Conservation (phyloP, 176 grass and related monocot genomes). For the Musa troglodytarum region DNA sequence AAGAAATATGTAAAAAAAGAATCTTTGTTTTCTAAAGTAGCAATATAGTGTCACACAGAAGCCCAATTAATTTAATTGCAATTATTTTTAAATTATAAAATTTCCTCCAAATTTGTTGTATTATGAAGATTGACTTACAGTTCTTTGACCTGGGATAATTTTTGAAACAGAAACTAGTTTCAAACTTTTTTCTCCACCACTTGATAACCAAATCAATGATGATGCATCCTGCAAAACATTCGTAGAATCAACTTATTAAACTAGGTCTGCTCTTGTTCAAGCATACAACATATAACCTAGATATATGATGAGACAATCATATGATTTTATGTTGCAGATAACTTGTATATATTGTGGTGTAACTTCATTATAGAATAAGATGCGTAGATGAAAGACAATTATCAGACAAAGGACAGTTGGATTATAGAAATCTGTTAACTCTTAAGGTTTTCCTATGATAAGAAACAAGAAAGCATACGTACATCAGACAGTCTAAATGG, state of each 20-base stretch:
- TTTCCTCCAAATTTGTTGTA: neutral
- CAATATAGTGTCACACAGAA: too few species aligned
- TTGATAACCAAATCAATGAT: constrained; percentile 21
- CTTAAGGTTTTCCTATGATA: neutral
- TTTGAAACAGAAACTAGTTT: constrained; percentile 20
- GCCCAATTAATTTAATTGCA: too few species aligned
- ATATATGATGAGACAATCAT: neutral
- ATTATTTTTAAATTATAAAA: neutral
- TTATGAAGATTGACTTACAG: constrained; percentile 8
- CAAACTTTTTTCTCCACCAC: constrained; percentile 13
- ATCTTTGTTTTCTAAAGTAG: too few species aligned
- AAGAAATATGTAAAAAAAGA: too few species aligned
- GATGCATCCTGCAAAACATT: constrained; percentile 10
- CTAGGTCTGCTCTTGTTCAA: neutral
- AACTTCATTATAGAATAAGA: neutral
- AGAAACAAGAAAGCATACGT: neutral
- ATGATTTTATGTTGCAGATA: neutral
- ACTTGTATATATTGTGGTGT: neutral
- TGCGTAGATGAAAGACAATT: neutral
- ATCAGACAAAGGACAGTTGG: neutral
- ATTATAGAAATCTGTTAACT: neutral
- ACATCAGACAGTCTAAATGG: constrained; percentile 23
- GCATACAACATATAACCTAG: neutral
- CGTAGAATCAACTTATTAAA: neutral
- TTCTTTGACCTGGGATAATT: constrained; percentile 23